phyloP scores from a whole-genome alignment of 805 yeast species.

The Ogataea saltuana region DNA sequence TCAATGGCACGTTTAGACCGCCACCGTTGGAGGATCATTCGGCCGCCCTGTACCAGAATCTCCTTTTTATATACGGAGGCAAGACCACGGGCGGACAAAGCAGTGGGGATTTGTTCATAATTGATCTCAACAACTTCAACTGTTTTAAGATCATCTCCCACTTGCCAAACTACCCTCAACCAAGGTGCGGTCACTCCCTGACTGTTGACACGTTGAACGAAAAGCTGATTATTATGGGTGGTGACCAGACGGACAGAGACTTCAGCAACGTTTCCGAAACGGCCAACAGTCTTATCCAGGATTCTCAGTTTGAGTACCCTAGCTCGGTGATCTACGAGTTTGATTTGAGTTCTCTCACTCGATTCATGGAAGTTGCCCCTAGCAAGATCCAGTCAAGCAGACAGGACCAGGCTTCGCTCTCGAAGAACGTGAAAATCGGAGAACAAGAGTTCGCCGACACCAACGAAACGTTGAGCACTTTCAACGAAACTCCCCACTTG shows the following conservation, averaged over 20 bases:
- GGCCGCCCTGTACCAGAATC: conserved; percentile 73
- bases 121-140: conserved; percentile 67
- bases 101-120: conserved; percentile 65
- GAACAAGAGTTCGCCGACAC: conserved; percentile 19
- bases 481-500: conserved; percentile 9
- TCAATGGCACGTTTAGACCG: conserved; percentile 66
- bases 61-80: conserved; percentile 88
- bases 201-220: conserved; percentile 66
- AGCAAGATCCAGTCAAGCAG: too few species aligned
- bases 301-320: conserved; percentile 32
- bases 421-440: not conserved
- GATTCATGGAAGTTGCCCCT: conserved; percentile 28
- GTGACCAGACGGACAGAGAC: conserved; percentile 73
- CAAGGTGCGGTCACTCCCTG: conserved; percentile 90
- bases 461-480: conserved; percentile 12
- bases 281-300: conserved; percentile 28
- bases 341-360: conserved; percentile 30
- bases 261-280: conserved; percentile 26
- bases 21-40: conserved; percentile 92
- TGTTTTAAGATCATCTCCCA: conserved; percentile 59
- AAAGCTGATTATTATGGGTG: conserved; percentile 85
- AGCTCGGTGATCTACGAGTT: conserved; percentile 40
- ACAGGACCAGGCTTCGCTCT: too few species aligned
- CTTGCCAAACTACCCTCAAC: conserved; percentile 61
- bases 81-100: conserved; percentile 72